A percentile compares a stretch with the other conserved stretches of the same genome.
These are phyloP conservation scores for Ceratocystis papillata DNA, from an alignment of 2,329 filamentous ascomycete genomes.

Conservation along the genomic window DNA sequence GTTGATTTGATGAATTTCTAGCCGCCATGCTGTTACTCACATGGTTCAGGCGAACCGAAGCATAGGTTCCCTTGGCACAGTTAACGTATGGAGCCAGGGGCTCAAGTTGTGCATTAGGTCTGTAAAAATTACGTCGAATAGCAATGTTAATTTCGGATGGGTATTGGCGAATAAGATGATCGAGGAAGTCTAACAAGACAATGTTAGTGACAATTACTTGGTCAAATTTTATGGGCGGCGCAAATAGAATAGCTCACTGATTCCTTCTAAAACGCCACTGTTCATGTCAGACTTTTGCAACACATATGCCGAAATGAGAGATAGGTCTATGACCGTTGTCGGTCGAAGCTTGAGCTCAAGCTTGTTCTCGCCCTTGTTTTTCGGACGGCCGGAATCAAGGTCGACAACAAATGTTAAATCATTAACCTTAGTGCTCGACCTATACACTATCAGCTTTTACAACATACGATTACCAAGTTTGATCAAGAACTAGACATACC, in stretches of 20 bases:
- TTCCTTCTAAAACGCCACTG: constrained; percentile 59
- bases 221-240: not conserved
- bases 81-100: constrained; percentile 52
- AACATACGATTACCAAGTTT: not conserved
- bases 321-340: constrained; percentile 59
- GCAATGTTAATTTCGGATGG: constrained; percentile 56
- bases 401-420: constrained; percentile 54
- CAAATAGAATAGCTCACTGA: constrained; percentile 39
- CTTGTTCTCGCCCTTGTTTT: constrained; percentile 34
- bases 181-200: constrained; percentile 53
- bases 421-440: constrained; percentile 30
- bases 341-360: constrained; percentile 53
- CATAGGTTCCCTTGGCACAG: constrained; percentile 81
- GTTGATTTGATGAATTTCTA: not conserved
- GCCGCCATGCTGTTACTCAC: constrained; percentile 9
- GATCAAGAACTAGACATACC: constrained; percentile 43
- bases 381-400: constrained; percentile 46
- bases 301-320: constrained; percentile 56
- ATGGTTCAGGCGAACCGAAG: constrained; percentile 67
- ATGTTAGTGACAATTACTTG: not conserved
- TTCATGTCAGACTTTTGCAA: constrained; percentile 49
- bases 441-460: constrained; percentile 21
- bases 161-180: constrained; percentile 75
- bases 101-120: constrained; percentile 38
- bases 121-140: constrained; percentile 78